A percentile compares a stretch with the other conserved stretches of the same genome.
Conservation (phyloP, 176 grass and related monocot genomes). For the Oryza meridionalis region DNA sequence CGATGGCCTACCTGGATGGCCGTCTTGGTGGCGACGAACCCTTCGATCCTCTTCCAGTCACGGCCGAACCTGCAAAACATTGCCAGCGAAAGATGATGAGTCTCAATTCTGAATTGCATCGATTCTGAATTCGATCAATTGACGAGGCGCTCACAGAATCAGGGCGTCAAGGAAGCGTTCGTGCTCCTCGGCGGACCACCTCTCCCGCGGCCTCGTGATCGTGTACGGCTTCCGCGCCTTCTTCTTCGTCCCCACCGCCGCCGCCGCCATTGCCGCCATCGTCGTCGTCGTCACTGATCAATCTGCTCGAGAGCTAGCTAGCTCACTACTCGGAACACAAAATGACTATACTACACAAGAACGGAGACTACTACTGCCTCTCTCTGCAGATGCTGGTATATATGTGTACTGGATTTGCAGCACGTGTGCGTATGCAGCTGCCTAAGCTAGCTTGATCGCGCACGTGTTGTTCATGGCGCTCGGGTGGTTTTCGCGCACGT, state of each 20-base stretch:
- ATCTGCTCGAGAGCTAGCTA: too few species aligned
- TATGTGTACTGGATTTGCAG: too few species aligned
- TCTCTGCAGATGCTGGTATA: too few species aligned
- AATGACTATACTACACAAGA: too few species aligned
- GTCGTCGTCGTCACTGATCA: too few species aligned
- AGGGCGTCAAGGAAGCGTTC: constrained; percentile 66
- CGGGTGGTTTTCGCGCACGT: neutral
- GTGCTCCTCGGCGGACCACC: constrained; percentile 74
- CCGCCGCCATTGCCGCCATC: neutral
- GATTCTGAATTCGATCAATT: too few species aligned
- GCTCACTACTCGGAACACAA: too few species aligned
- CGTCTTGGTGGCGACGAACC: constrained; percentile 74
- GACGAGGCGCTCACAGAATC: constrained; percentile 40
- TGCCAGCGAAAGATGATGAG: too few species aligned
- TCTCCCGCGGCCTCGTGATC: constrained; percentile 66
- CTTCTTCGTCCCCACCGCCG: constrained; percentile 3
- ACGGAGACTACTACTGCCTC: too few species aligned
- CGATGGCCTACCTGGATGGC: constrained; percentile 36
- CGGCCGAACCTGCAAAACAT: constrained; percentile 54
- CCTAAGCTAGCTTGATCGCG: neutral
- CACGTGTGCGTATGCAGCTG: too few species aligned
- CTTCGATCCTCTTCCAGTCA: constrained; percentile 85
- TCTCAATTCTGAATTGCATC: too few species aligned
- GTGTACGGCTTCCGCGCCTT: constrained; percentile 69
- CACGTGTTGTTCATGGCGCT: neutral